phyloP scores from a whole-genome alignment of 192 early-diverging fungal species.

The Coemansia sp. region DNA sequence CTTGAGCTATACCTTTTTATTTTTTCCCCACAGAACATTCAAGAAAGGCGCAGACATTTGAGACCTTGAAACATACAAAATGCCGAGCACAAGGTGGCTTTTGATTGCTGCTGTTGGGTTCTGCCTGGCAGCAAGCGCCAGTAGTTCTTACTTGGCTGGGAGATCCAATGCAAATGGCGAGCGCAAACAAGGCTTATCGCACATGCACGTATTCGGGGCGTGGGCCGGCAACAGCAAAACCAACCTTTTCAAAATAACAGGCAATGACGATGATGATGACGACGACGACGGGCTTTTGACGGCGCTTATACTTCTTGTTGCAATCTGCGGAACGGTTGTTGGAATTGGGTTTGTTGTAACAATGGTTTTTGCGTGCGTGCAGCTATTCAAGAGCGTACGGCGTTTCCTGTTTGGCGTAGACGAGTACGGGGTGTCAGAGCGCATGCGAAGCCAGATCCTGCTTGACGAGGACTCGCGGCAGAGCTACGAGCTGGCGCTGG shows the following conservation, averaged over 20 bases:
- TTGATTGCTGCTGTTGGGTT: background rate
- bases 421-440: constrained; percentile 50
- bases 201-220: background rate
- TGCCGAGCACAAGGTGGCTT: constrained; percentile 2
- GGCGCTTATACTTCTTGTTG: constrained; percentile 34
- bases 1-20: background rate
- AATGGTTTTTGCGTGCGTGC: constrained; percentile 19
- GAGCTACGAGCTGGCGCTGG: constrained; percentile 57
- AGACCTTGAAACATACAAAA: background rate
- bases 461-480: constrained; percentile 55
- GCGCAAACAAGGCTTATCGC: background rate
- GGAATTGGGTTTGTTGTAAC: constrained; percentile 39
- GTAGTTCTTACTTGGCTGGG: background rate
- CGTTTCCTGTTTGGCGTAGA: constrained; percentile 34
- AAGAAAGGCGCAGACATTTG: background rate
- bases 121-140: background rate
- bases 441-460: constrained; percentile 45
- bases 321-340: constrained; percentile 38
- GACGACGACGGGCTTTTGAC: constrained; percentile 39
- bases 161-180: background rate
- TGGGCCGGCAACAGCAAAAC: background rate
- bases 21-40: background rate
- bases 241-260: background rate
- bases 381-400: constrained; percentile 27
- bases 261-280: constrained; percentile 9